These are phyloP conservation scores for Pythium dissimile DNA, from an alignment of 352 stramenopile genomes.

Conservation along the genomic window DNA sequence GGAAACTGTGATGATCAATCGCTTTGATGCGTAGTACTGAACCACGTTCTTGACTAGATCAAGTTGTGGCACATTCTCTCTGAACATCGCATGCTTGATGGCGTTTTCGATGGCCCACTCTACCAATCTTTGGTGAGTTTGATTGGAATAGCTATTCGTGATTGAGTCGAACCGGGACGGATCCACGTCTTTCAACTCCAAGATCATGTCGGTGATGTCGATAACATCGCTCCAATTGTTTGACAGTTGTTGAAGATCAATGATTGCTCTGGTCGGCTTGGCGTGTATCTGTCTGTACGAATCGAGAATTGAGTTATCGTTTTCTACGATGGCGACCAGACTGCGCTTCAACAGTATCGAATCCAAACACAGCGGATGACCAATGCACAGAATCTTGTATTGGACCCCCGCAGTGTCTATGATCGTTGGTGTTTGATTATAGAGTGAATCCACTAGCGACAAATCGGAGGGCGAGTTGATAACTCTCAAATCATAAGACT, in stretches of 20 bases:
- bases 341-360: background rate
- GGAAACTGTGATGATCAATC: background rate
- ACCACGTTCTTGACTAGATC: background rate
- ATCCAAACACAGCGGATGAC: background rate
- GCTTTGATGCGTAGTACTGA: background rate
- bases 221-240: no score
- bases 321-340: background rate
- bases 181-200: no score
- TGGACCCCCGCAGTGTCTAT: background rate
- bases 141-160: no score
- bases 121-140: no score
- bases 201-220: no score
- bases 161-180: no score
- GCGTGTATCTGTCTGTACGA: background rate
- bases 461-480: no score
- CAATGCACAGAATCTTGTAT: conserved; percentile 2
- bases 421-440: background rate
- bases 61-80: no score
- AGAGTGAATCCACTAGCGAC: background rate
- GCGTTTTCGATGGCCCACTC: background rate
- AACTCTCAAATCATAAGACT: no score
- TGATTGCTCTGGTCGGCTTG: no score
- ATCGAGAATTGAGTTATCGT: background rate
- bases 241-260: no score
- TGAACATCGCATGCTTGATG: background rate